Evolutionary conservation across 441 rosid genomes (phyloP), one percentile per base, ranked within the genome.

Genomic region (Adansonia madagascariensis): DNA sequence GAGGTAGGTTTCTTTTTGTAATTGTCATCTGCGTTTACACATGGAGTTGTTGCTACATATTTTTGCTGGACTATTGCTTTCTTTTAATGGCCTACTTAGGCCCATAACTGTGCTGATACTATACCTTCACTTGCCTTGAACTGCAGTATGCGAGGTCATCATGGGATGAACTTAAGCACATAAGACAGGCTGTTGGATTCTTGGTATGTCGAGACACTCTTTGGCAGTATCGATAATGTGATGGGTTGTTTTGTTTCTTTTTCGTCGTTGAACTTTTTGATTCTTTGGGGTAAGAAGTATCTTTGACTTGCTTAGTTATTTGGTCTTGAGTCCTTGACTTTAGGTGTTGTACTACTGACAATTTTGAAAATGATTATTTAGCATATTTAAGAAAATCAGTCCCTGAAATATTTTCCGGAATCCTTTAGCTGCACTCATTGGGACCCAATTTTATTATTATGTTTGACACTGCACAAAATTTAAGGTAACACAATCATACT

Each of bases 131-230:
- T 72, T 67, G 63, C 53, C 63, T 79, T 74, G 73, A 60, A 71
- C 79, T 88, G 88, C 95, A 96, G 98, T 92, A 89, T 86, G 91
- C 98, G 20, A 97, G 99, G 67, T 78, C 88, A 67, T 96, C 98
- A 31, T 96, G 99, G 99, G 98, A 94, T 78, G 97, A 96, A 88
- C 95, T 96, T 55, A 94, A 91, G 85, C 99, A 94, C 86, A 94
- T 96, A 74, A 89, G 98, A 82, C 99, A 96, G 84, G 93, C 96
- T 73, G 99, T 96, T 83, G 99, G 99, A 31, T 96, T 96, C 88
- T 86, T 96, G 98, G 98, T 96, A 91, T 73, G 89, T 80, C 41
- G 22, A 50, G 71, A 47, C 75, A 41, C 7, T 65, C 15, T 57
- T 72, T 75, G n/a, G 67, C 20, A 5, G 22, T 8, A 27, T 27